These are phyloP conservation scores for Sungouiozyma ichnusensis DNA, from an alignment of 805 yeast species.

Conservation along the genomic window DNA sequence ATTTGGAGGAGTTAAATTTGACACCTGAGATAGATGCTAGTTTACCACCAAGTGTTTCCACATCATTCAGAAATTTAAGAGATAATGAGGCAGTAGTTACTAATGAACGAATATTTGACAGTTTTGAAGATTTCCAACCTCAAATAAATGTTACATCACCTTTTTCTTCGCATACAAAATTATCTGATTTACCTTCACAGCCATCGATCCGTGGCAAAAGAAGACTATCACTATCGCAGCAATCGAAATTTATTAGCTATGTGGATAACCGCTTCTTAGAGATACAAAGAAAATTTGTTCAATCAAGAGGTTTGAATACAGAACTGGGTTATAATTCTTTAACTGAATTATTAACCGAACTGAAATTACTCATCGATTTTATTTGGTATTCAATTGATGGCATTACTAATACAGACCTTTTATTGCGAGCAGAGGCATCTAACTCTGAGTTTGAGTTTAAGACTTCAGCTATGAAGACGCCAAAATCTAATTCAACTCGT, in stretches of 20 bases:
- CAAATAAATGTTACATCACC: conserved; percentile 23
- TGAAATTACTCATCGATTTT: conserved; percentile 41
- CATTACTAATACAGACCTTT: conserved; percentile 22
- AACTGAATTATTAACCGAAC: conserved; percentile 33
- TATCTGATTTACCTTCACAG: background rate
- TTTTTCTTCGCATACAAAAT: conserved; percentile 15
- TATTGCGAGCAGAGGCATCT: conserved; percentile 3
- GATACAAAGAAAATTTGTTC: conserved; percentile 45
- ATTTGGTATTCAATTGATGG: conserved; percentile 51
- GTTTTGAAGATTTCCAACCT: conserved; percentile 25
- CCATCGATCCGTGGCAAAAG: conserved; percentile 7
- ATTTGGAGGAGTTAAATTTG: conserved; percentile 21
- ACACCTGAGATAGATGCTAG: conserved; percentile 15
- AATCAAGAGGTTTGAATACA: conserved; percentile 31
- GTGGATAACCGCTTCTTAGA: conserved; percentile 44
- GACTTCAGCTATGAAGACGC: background rate
- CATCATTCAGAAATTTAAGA: background rate
- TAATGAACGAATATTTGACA: conserved; percentile 12
- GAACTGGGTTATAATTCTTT: conserved; percentile 24
- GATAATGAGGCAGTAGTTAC: background rate
- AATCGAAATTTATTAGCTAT: conserved; percentile 43
- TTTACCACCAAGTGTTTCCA: conserved; percentile 5
- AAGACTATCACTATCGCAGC: conserved; percentile 39
- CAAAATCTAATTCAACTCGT: background rate
- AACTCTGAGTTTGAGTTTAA: background rate